These are phyloP conservation scores for Tieghemostelium lacteum DNA, from an alignment of 78 protist species.

Conservation along the genomic window DNA sequence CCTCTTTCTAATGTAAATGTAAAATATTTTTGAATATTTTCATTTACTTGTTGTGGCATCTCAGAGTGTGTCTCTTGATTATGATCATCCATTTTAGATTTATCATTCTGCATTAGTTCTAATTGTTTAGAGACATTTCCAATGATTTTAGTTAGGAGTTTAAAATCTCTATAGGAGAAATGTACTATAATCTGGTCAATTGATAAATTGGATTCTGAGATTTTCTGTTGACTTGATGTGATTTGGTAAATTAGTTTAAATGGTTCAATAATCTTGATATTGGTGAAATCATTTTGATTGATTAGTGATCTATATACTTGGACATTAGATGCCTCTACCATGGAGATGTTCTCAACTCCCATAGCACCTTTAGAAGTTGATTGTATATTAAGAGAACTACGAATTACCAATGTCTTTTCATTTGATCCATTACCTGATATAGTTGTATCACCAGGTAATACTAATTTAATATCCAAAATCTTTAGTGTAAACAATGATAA, in stretches of 20 bases:
- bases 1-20: conserved; percentile 27
- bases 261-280: conserved; percentile 57
- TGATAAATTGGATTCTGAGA: conserved; percentile 33
- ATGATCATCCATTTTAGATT: background rate
- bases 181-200: conserved; percentile 36
- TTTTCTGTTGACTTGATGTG: conserved; percentile 20
- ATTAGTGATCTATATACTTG: conserved; percentile 37
- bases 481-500: conserved; percentile 15
- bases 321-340: conserved; percentile 50
- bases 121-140: background rate
- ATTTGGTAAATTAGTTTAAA: conserved; percentile 51
- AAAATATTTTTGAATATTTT: conserved; percentile 20
- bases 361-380: conserved; percentile 45
- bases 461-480: conserved; percentile 26
- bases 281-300: background rate
- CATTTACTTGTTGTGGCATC: background rate
- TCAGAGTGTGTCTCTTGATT: no score
- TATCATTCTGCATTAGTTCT: background rate
- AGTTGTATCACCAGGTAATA: conserved; percentile 31
- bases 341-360: conserved; percentile 53
- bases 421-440: conserved; percentile 32
- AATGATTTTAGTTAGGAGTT: conserved; percentile 20
- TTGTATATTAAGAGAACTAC: conserved; percentile 47
- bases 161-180: conserved; percentile 58
- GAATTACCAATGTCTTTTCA: conserved; percentile 31